A percentile compares a stretch with the other conserved stretches of the same genome.
These are phyloP conservation scores for Letharia lupina DNA, from an alignment of 495 filamentous ascomycete genomes.

Conservation along the genomic window DNA sequence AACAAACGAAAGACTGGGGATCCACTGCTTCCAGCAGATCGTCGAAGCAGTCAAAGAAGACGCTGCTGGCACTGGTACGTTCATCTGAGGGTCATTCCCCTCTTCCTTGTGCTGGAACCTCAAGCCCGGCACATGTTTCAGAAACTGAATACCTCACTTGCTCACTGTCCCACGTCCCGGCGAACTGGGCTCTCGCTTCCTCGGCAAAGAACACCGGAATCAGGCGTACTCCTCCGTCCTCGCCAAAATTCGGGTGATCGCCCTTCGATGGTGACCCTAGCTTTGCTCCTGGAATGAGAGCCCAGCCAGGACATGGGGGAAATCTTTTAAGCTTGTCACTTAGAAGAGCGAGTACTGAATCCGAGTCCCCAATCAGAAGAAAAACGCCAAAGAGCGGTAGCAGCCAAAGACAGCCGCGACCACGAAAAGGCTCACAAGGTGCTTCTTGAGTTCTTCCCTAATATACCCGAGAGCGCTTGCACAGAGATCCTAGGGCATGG, in stretches of 20 bases:
- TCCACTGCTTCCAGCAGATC: conserved; percentile 11
- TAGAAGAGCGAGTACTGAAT: background rate
- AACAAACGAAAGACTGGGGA: conserved; percentile 7
- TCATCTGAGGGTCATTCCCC: background rate
- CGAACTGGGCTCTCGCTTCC: background rate
- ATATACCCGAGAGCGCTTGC: background rate
- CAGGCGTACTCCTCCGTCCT: too few species aligned
- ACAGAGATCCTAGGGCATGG: conserved; percentile 12
- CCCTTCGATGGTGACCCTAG: too few species aligned
- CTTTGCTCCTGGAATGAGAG: too few species aligned
- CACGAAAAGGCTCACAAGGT: background rate
- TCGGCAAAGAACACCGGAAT: background rate
- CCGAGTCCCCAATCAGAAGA: background rate
- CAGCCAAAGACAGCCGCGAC: conserved; percentile 9
- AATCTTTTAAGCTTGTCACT: background rate
- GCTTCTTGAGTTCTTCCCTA: conserved; percentile 3
- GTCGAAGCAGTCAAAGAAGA: conserved; percentile 12
- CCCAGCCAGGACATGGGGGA: background rate
- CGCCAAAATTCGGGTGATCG: too few species aligned
- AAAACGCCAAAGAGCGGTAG: conserved; percentile 10
- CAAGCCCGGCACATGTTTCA: background rate
- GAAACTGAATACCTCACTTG: background rate
- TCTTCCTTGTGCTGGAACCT: background rate
- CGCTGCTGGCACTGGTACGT: conserved; percentile 12
- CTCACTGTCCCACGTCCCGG: background rate